A percentile compares a stretch with the other conserved stretches of the same genome.
Evolutionary conservation across 371 early-diverging fungal genomes (phyloP).

Genomic region (Zopfochytrium polystomum): DNA sequence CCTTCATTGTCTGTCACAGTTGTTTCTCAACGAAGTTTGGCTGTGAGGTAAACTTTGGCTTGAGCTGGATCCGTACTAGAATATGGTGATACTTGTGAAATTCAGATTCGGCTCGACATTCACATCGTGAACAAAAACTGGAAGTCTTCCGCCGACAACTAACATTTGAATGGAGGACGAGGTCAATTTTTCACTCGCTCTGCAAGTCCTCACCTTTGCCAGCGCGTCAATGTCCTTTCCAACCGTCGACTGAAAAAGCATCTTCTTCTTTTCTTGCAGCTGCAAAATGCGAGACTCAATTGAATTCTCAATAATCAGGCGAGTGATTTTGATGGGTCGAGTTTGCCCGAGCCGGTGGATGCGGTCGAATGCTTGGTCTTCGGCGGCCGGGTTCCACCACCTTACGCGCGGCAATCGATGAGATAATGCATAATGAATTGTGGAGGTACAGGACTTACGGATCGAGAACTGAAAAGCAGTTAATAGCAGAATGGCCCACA

Average conservation of each 20-base stretch:
- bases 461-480: constrained; percentile 30
- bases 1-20: no score
- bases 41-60: no score
- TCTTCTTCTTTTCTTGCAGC: constrained; percentile 93
- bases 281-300: constrained; percentile 93
- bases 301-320: constrained; percentile 90
- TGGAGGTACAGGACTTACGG: no score
- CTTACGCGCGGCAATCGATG: no score
- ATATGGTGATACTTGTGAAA: no score
- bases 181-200: neutral
- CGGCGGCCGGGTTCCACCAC: constrained; percentile 94
- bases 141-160: constrained; percentile 79
- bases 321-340: constrained; percentile 83
- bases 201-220: constrained; percentile 25
- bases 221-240: constrained; percentile 63
- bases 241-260: constrained; percentile 84
- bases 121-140: constrained; percentile 78
- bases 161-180: constrained; percentile 63
- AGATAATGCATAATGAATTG: no score
- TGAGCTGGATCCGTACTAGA: no score
- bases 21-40: no score
- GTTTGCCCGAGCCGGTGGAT: constrained; percentile 89
- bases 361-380: constrained; percentile 73
- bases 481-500: no score
- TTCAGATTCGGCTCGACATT: no score